Conservation (phyloP, 2,329 filamentous ascomycete species). For the Ceratocystiopsis brevicomis region DNA sequence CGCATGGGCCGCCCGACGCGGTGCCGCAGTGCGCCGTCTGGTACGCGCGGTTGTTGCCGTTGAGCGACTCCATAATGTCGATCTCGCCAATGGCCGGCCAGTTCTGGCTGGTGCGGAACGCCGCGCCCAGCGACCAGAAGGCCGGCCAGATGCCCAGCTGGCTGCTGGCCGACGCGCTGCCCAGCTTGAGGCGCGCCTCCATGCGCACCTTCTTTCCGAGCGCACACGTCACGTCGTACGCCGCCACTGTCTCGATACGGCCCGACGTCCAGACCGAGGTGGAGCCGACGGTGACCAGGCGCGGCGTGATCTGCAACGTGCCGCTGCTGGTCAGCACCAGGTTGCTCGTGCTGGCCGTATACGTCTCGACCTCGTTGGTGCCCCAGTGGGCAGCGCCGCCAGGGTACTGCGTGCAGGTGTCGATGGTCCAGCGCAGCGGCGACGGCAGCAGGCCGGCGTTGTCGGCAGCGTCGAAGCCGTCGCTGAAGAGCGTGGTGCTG, state of each 20-base stretch:
- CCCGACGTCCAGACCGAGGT: slow-evolving; percentile 23
- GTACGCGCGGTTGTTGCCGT: slow-evolving; percentile 18
- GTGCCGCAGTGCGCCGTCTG: slow-evolving; percentile 24
- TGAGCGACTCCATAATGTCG: slow-evolving; percentile 25
- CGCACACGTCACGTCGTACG: slow-evolving; percentile 18
- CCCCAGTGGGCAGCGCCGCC: slow-evolving; percentile 28
- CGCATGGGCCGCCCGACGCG: slow-evolving; percentile 21
- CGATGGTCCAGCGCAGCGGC: slow-evolving; percentile 22
- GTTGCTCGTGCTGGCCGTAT: slow-evolving; percentile 23
- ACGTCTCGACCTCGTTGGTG: slow-evolving; percentile 28
- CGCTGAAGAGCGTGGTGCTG: slow-evolving; percentile 9
- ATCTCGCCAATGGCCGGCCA: slow-evolving; percentile 26
- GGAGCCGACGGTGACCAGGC: slow-evolving; percentile 7
- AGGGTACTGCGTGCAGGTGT: slow-evolving; percentile 26
- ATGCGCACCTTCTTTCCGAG: slow-evolving; percentile 18
- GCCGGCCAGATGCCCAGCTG: slow-evolving; percentile 27
- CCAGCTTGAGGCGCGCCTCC: slow-evolving; percentile 21
- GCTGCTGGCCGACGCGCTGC: slow-evolving; percentile 9
- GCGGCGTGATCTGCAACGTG: slow-evolving; percentile 19
- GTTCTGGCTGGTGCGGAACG: slow-evolving; percentile 18
- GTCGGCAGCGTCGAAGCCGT: slow-evolving; percentile 13
- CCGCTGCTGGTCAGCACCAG: slow-evolving; percentile 19
- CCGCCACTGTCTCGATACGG: slow-evolving; percentile 21
- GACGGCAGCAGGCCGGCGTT: slow-evolving; percentile 16
- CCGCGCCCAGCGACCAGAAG: slow-evolving; percentile 25